These are phyloP conservation scores for Nidula niveotomentosa DNA, from an alignment of 1,284 basidiomycete species.

Conservation along the genomic window DNA sequence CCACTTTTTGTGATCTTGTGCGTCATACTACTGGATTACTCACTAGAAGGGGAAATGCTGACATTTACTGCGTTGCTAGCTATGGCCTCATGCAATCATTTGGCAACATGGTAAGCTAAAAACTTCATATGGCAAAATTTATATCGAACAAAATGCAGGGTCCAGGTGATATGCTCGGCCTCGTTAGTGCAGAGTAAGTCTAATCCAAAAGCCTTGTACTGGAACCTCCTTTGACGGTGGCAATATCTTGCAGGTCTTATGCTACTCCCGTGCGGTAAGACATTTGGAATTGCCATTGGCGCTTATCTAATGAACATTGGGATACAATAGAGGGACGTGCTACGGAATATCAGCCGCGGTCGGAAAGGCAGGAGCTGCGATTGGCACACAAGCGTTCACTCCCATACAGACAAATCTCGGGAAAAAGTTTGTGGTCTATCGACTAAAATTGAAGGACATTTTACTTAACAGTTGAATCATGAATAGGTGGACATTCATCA, in stretches of 20 bases:
- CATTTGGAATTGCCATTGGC: background rate
- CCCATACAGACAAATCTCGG: conserved; percentile 72
- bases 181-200: conserved; percentile 64
- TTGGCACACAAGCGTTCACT: conserved; percentile 78
- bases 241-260: conserved; percentile 44
- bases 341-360: conserved; percentile 73
- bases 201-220: no score
- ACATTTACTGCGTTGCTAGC: no score
- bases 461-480: conserved; percentile 1
- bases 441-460: conserved; percentile 2
- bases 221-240: no score
- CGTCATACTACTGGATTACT: no score
- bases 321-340: conserved; percentile 54
- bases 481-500: conserved; percentile 68
- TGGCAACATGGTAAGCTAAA: conserved; percentile 55
- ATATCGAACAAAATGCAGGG: no score
- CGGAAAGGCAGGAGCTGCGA: conserved; percentile 75
- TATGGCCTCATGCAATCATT: conserved; percentile 70
- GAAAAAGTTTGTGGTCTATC: conserved; percentile 42
- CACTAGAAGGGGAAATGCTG: no score
- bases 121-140: no score
- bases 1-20: conserved; percentile 71
- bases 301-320: background rate
- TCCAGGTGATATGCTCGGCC: conserved; percentile 73
- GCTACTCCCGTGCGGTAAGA: conserved; percentile 63